Percentiles rank a stretch among this genome's conserved stretches.
These are phyloP conservation scores for Lumnitzera racemosa DNA, from an alignment of 345 rosid species.

Conservation along the genomic window DNA sequence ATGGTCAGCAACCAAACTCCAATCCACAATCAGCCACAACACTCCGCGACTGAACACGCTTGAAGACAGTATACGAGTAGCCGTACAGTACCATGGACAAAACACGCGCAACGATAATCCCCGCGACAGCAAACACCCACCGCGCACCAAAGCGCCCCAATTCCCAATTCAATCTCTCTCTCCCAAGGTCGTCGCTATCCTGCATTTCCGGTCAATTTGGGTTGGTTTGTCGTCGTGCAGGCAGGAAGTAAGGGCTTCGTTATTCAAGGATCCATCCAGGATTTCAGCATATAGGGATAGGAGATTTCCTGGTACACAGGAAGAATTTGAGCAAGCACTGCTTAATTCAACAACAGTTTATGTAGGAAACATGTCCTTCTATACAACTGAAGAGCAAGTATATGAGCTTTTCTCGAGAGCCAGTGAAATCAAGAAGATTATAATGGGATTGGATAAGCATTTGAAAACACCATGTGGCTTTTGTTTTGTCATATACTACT, in stretches of 20 bases:
- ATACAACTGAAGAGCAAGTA: conserved; percentile 95
- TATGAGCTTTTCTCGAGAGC: conserved; percentile 94
- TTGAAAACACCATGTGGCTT: conserved; percentile 95
- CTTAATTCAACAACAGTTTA: conserved; percentile 64
- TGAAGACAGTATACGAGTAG: too few relatives aligned
- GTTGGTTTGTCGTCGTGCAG: not conserved
- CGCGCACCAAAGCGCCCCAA: too few relatives aligned
- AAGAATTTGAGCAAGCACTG: conserved; percentile 79
- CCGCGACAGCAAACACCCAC: too few relatives aligned
- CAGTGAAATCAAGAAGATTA: conserved; percentile 91
- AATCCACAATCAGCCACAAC: too few relatives aligned
- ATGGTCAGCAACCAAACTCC: too few relatives aligned
- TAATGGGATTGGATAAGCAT: conserved; percentile 97
- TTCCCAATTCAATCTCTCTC: too few relatives aligned
- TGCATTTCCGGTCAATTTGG: not conserved
- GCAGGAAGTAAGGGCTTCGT: not conserved
- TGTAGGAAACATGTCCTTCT: conserved; percentile 91
- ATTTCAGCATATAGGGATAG: conserved; percentile 86
- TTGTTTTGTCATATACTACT: conserved; percentile 79
- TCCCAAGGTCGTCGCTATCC: too few relatives aligned
- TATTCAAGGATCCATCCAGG: conserved; percentile 52
- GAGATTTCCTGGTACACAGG: conserved; percentile 73
- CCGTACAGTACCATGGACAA: too few relatives aligned
- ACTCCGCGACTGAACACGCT: too few relatives aligned
- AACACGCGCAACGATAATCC: too few relatives aligned